Evolutionary conservation across 108 stramenopile genomes (phyloP), one percentile per base, ranked within the genome.

Genomic region (Cylindrotheca closterium): DNA sequence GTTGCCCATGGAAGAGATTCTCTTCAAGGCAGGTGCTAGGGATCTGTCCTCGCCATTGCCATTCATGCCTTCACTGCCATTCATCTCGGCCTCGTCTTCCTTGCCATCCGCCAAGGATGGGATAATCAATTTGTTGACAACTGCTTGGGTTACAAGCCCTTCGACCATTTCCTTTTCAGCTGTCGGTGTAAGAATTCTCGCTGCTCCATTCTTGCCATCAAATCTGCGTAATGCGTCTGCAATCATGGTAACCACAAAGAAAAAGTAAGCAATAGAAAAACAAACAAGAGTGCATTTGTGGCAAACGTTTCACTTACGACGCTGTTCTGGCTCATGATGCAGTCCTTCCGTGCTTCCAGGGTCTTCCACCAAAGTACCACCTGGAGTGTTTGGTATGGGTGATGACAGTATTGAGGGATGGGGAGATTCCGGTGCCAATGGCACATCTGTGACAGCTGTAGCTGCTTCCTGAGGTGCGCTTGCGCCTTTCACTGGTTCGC

Each of bases 91-190:
- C 28, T 17, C 53, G 37, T 54, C 55, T 28, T 49, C 47, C n/a
- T 31, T 19, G 5, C 34, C 55, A 0, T 27, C 21, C 1, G 21
- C 32, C 48, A 78, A 57, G n/a, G 60, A 33, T n/a, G 77, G 77
- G 48, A 78, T 34, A 28, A 63, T 47, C 15, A 78, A 55, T 30
- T 78, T 64, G 10, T 68, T 78, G 21, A 55, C 62, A 8, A 72
- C 62, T 4, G 65, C 71, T 50, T 59, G 58, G 18, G 74, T 72
- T 37, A 73, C 65, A 12, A 80, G 26, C n/a, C 51, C 65, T 54
- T 78, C 66, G 1, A 78, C 67, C 17, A 47, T 31, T 37, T 57
- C 61, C 45, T 58, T 78, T 46, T 48, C 52, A 24, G 77, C 32
- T 27, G 78, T 67, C 8, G 60, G 63, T 27, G 74, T 69, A 33